These are phyloP conservation scores for Sarocladium oryzae DNA, from an alignment of 2,329 filamentous ascomycete genomes.

Conservation along the genomic window DNA sequence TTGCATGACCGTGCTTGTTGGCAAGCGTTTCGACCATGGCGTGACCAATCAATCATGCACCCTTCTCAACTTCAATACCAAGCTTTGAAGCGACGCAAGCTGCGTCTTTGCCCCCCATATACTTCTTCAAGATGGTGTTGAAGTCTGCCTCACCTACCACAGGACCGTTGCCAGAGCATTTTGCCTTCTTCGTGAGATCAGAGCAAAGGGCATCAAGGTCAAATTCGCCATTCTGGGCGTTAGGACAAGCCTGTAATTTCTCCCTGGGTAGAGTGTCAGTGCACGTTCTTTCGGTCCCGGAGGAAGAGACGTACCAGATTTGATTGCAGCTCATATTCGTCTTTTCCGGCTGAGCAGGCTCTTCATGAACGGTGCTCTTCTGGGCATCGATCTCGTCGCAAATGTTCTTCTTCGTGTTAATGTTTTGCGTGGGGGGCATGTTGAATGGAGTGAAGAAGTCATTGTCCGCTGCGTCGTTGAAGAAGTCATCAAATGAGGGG, in stretches of 20 bases:
- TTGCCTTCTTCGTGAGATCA: slow-evolving; percentile 90
- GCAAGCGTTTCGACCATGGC: no score
- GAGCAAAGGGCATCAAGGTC: slow-evolving; percentile 90
- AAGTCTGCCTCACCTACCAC: slow-evolving; percentile 88
- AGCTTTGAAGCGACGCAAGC: not conserved
- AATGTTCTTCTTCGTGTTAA: slow-evolving; percentile 57
- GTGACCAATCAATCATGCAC: no score
- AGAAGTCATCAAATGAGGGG: slow-evolving; percentile 65
- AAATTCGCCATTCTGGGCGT: slow-evolving; percentile 83
- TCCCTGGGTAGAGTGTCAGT: slow-evolving; percentile 54
- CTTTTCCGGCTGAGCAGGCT: slow-evolving; percentile 32
- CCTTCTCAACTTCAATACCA: slow-evolving; percentile 6
- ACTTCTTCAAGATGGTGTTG: slow-evolving; percentile 66
- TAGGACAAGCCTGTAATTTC: slow-evolving; percentile 77
- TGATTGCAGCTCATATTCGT: slow-evolving; percentile 78
- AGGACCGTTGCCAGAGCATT: slow-evolving; percentile 85
- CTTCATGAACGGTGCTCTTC: slow-evolving; percentile 65
- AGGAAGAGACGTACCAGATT: slow-evolving; percentile 66
- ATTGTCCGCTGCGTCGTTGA: slow-evolving; percentile 71
- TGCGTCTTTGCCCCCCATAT: slow-evolving; percentile 28
- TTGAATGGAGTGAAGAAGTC: slow-evolving; percentile 83
- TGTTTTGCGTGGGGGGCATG: slow-evolving; percentile 36
- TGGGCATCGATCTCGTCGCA: slow-evolving; percentile 71
- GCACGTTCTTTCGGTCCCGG: not conserved
- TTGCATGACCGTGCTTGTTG: no score